phyloP scores from a whole-genome alignment of 2,329 filamentous ascomycete species.

The Cladorrhinum sp. region DNA sequence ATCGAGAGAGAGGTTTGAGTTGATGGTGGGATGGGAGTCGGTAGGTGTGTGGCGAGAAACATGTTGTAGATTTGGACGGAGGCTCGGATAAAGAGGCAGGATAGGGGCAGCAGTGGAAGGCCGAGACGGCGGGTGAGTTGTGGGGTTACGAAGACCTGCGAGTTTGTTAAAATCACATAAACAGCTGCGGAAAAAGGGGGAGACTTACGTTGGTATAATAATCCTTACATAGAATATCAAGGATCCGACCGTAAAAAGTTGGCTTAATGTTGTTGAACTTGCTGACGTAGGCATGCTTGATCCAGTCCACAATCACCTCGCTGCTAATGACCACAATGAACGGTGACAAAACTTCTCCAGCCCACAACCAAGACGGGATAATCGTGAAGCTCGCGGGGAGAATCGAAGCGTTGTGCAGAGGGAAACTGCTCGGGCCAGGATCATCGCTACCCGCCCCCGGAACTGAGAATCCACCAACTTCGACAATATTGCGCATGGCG shows the following conservation, averaged over 20 bases:
- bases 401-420: constrained; percentile 68
- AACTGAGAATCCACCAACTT: constrained; percentile 79
- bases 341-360: constrained; percentile 84
- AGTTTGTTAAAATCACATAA: constrained; percentile 12
- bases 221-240: constrained; percentile 94
- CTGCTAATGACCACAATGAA: constrained; percentile 93
- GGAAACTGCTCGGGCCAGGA: constrained; percentile 52
- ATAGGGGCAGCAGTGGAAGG: constrained; percentile 85
- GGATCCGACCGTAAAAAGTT: constrained; percentile 79
- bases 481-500: constrained; percentile 90
- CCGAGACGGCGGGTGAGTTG: constrained; percentile 87
- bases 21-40: constrained; percentile 65
- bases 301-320: constrained; percentile 94
- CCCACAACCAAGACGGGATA: constrained; percentile 72
- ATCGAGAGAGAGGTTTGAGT: constrained; percentile 63
- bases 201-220: constrained; percentile 84
- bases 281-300: constrained; percentile 96
- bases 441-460: constrained; percentile 52
- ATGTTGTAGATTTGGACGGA: constrained; percentile 97
- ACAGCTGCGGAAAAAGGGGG: background rate
- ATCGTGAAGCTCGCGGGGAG: constrained; percentile 89
- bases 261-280: constrained; percentile 99
- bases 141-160: constrained; percentile 80
- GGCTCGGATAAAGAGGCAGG: constrained; percentile 91
- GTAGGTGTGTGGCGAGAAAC: constrained; percentile 86